A percentile compares a stretch with the other conserved stretches of the same genome.
Evolutionary conservation across 306 rosid species (phyloP).

Genomic region (Castanea mollissima): DNA sequence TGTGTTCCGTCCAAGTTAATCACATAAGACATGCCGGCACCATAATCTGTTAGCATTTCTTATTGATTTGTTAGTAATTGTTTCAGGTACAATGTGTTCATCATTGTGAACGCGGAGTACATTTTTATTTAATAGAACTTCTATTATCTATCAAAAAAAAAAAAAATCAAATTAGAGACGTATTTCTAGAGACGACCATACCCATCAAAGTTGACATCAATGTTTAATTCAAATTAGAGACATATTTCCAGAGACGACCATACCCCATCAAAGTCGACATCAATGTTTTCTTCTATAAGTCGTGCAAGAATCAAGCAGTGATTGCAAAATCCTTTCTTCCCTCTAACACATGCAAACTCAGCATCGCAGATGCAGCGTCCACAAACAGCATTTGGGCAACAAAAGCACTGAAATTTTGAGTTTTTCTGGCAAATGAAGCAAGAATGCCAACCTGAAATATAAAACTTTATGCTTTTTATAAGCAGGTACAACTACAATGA

Average conservation of each 20-base stretch:
- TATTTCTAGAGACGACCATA: conserved; percentile 10
- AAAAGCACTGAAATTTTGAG: conserved; percentile 48
- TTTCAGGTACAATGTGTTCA: too few species aligned
- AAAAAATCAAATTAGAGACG: too few species aligned
- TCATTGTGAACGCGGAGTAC: too few species aligned
- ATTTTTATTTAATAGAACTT: too few species aligned
- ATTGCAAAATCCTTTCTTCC: conserved; percentile 49
- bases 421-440: conserved; percentile 41
- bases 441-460: conserved; percentile 56
- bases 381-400: conserved; percentile 62
- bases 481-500: not conserved
- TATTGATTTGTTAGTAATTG: too few species aligned
- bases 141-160: too few species aligned
- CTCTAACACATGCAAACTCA: conserved; percentile 33
- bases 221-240: not conserved
- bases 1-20: too few species aligned
- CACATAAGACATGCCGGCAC: too few species aligned
- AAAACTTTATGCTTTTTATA: not conserved
- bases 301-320: conserved; percentile 49
- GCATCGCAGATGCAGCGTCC: conserved; percentile 29
- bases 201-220: conserved; percentile 53
- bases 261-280: conserved; percentile 56
- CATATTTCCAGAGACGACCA: not conserved
- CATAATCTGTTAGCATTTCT: too few species aligned
- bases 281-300: conserved; percentile 47